Conservation (phyloP, 768 basidiomycete genomes). For the Boletus eberwhitei region DNA sequence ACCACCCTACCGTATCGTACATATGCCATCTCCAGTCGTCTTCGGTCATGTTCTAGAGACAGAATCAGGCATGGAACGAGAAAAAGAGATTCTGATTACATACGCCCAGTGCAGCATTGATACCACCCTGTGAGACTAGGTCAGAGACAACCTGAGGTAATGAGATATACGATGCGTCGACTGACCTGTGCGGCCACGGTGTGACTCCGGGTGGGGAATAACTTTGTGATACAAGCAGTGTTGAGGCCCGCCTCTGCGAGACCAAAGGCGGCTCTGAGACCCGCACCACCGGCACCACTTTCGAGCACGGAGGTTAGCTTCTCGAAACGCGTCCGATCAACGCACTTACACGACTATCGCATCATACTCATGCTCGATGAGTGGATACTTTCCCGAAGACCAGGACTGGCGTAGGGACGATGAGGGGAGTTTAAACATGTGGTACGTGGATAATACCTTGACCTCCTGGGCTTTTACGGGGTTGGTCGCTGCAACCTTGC, state of each 20-base stretch:
- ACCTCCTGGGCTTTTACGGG: slow-evolving; percentile 81
- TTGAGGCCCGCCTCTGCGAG: slow-evolving; percentile 98
- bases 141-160: slow-evolving; percentile 8
- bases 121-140: slow-evolving; percentile 67
- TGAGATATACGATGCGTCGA: background rate
- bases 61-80: slow-evolving; percentile 4
- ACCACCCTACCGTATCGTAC: slow-evolving; percentile 79
- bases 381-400: slow-evolving; percentile 87
- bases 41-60: slow-evolving; percentile 90
- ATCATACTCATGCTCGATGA: slow-evolving; percentile 99
- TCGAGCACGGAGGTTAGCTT: slow-evolving; percentile 12
- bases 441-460: slow-evolving; percentile 45
- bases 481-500: slow-evolving; percentile 64
- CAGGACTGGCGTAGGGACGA: slow-evolving; percentile 47
- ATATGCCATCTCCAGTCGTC: slow-evolving; percentile 99
- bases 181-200: slow-evolving; percentile 95
- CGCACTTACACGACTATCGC: slow-evolving; percentile 95
- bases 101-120: slow-evolving; percentile 95
- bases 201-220: slow-evolving; percentile 98
- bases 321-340: background rate
- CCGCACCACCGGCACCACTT: slow-evolving; percentile 97
- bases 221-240: slow-evolving; percentile 98
- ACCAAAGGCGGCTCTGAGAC: slow-evolving; percentile 96
- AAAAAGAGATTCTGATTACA: slow-evolving; percentile 27
- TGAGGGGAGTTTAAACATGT: slow-evolving; percentile 1